Conservation (phyloP, 2,329 filamentous ascomycete species). For the Epichloe uncinata region DNA sequence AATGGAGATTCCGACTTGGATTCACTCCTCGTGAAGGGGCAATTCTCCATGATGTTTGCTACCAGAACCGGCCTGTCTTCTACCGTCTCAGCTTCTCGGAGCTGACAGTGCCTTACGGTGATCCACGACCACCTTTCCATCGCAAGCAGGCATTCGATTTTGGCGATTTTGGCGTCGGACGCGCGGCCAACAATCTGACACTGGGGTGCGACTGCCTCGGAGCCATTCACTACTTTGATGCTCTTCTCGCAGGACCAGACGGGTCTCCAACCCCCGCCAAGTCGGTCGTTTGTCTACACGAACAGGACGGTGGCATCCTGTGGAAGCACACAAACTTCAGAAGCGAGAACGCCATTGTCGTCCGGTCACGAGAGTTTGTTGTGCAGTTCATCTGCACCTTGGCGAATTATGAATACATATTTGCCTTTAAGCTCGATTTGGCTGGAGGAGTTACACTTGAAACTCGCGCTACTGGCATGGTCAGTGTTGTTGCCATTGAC, state of each 20-base stretch:
- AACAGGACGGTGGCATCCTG: constrained; percentile 56
- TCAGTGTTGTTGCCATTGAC: constrained; percentile 47
- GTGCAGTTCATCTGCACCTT: constrained; percentile 57
- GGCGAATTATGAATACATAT: constrained; percentile 55
- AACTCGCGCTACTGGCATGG: constrained; percentile 51
- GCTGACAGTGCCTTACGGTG: constrained; percentile 57
- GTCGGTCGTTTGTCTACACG: constrained; percentile 55
- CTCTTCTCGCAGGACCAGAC: constrained; percentile 35
- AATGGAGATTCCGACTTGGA: constrained; percentile 55
- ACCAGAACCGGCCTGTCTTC: constrained; percentile 50
- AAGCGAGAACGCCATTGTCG: constrained; percentile 47
- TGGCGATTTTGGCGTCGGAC: constrained; percentile 52
- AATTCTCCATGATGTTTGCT: constrained; percentile 56
- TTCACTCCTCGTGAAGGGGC: constrained; percentile 60
- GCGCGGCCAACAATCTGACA: constrained; percentile 52
- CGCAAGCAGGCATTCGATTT: constrained; percentile 62
- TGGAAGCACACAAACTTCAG: constrained; percentile 62
- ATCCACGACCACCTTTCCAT: constrained; percentile 51
- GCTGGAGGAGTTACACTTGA: constrained; percentile 49
- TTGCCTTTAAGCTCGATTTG: constrained; percentile 43
- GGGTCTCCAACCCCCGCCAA: constrained; percentile 39
- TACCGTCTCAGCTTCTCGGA: constrained; percentile 56
- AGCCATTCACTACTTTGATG: constrained; percentile 51
- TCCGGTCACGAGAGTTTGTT: constrained; percentile 47
- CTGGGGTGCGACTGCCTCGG: constrained; percentile 61